Evolutionary conservation across 257 asterid genomes (phyloP).

Genomic region (Knoxia roxburghii): DNA sequence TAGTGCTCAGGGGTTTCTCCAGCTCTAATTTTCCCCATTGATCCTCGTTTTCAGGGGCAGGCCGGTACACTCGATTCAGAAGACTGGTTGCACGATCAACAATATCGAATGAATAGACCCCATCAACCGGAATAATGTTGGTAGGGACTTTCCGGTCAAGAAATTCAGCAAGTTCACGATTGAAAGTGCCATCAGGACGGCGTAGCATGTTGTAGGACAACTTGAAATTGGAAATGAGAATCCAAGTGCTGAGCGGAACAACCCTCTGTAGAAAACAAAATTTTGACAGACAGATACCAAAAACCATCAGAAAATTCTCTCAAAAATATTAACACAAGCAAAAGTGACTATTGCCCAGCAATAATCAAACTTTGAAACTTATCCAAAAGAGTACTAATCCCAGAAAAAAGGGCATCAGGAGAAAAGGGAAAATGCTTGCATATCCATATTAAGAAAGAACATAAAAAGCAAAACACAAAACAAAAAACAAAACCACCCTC

Average conservation of each 20-base stretch:
- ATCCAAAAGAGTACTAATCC: not conserved
- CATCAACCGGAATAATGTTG: slow-evolving; percentile 35
- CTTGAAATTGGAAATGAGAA: slow-evolving; percentile 45
- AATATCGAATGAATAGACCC: slow-evolving; percentile 45
- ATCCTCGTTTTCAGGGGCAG: slow-evolving; percentile 30
- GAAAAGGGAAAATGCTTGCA: slow-evolving; percentile 5
- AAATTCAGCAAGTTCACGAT: slow-evolving; percentile 42
- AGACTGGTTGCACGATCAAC: slow-evolving; percentile 31
- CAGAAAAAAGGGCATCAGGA: slow-evolving; percentile 5
- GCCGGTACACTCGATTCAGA: slow-evolving; percentile 29
- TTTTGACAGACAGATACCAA: not conserved
- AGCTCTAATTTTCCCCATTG: slow-evolving; percentile 36
- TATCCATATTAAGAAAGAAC: slow-evolving; percentile 12
- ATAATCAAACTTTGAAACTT: not conserved
- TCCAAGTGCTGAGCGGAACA: slow-evolving; percentile 47
- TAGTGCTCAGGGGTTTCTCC: slow-evolving; percentile 33
- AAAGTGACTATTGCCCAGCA: not conserved
- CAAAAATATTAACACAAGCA: not conserved
- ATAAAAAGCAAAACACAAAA: not conserved
- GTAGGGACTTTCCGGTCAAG: slow-evolving; percentile 39
- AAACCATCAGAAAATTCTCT: not conserved
- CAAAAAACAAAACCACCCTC: not conserved
- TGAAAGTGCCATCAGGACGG: slow-evolving; percentile 42
- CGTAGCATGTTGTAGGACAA: slow-evolving; percentile 42
- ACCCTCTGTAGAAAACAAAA: slow-evolving; percentile 28